Percentiles rank a stretch among this genome's conserved stretches.
Conservation (phyloP, 306 rosid species). For the Trichosanthes cucumerina region DNA sequence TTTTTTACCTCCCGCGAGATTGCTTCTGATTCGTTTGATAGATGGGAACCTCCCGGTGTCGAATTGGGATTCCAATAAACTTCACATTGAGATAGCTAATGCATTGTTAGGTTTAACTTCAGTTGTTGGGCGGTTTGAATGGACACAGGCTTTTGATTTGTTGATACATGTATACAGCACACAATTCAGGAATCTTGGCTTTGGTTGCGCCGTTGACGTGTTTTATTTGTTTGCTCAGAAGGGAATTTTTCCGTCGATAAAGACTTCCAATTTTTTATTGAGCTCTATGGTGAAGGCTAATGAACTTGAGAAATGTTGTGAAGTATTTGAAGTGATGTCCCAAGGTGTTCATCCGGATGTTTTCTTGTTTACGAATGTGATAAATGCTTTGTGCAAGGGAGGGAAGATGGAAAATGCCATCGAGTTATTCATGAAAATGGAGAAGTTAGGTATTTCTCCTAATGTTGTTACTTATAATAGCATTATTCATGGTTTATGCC, state of each 20-base stretch:
- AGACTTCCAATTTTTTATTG: conserved; percentile 44
- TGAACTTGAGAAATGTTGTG: conserved; percentile 32
- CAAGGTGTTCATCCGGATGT: conserved; percentile 37
- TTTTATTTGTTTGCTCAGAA: conserved; percentile 24
- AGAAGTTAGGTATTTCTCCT: conserved; percentile 40
- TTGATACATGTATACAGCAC: conserved; percentile 46
- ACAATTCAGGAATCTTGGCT: conserved; percentile 33
- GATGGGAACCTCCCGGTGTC: conserved; percentile 31
- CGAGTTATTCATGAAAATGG: conserved; percentile 42
- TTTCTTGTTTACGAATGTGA: conserved; percentile 40
- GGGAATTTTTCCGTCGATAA: conserved; percentile 34
- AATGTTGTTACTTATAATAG: conserved; percentile 62
- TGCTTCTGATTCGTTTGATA: conserved; percentile 39
- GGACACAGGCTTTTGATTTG: conserved; percentile 42
- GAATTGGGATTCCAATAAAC: conserved; percentile 9
- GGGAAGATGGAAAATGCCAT: conserved; percentile 48
- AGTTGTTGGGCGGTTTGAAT: conserved; percentile 5
- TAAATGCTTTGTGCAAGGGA: conserved; percentile 45
- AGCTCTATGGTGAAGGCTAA: conserved; percentile 44
- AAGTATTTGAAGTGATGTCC: conserved; percentile 35
- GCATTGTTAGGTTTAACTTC: conserved; percentile 27
- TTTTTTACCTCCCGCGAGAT: conserved; percentile 37
- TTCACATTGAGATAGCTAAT: conserved; percentile 31
- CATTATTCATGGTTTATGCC: conserved; percentile 57
- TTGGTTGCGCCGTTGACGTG: conserved; percentile 31